These are phyloP conservation scores for Annulohypoxylon nitens DNA, from an alignment of 495 filamentous ascomycete genomes.

Conservation along the genomic window DNA sequence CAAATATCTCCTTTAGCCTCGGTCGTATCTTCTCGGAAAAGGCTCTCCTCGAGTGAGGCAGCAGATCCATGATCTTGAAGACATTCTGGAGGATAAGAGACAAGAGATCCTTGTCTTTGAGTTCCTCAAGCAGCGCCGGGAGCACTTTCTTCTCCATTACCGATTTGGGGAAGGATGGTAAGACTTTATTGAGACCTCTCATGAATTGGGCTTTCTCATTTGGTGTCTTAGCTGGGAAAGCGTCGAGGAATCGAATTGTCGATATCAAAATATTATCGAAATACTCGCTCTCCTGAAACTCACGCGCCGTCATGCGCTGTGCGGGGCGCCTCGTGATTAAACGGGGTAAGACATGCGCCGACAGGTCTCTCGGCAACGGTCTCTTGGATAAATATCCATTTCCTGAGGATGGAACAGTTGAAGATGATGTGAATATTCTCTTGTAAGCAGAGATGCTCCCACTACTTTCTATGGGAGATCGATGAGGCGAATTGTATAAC, in stretches of 20 bases:
- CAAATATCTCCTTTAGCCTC: slow-evolving; percentile 84
- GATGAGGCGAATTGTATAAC: slow-evolving; percentile 92
- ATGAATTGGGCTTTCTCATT: slow-evolving; percentile 93
- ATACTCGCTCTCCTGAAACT: slow-evolving; percentile 93
- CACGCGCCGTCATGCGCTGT: slow-evolving; percentile 85
- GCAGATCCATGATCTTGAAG: slow-evolving; percentile 82
- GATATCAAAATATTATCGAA: slow-evolving; percentile 97
- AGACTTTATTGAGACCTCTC: slow-evolving; percentile 84
- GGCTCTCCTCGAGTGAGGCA: slow-evolving; percentile 79
- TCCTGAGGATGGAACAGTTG: slow-evolving; percentile 76
- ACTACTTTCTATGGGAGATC: slow-evolving; percentile 84
- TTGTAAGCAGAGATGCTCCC: slow-evolving; percentile 84
- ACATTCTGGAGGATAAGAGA: slow-evolving; percentile 88
- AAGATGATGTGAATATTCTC: slow-evolving; percentile 79
- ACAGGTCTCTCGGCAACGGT: slow-evolving; percentile 82
- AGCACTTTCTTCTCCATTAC: slow-evolving; percentile 96
- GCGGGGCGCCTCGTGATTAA: slow-evolving; percentile 89
- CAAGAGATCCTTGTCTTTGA: slow-evolving; percentile 88
- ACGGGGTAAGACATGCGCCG: slow-evolving; percentile 78
- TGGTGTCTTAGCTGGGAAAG: slow-evolving; percentile 88
- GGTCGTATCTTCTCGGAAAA: slow-evolving; percentile 88
- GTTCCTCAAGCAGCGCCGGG: slow-evolving; percentile 87
- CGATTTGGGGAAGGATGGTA: slow-evolving; percentile 89
- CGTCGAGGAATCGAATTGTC: slow-evolving; percentile 93
- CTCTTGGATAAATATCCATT: slow-evolving; percentile 88